Evolutionary conservation across 78 protist genomes (phyloP), one percentile per base, ranked within the genome.

Genomic region (Cavenderia fasciculata): DNA sequence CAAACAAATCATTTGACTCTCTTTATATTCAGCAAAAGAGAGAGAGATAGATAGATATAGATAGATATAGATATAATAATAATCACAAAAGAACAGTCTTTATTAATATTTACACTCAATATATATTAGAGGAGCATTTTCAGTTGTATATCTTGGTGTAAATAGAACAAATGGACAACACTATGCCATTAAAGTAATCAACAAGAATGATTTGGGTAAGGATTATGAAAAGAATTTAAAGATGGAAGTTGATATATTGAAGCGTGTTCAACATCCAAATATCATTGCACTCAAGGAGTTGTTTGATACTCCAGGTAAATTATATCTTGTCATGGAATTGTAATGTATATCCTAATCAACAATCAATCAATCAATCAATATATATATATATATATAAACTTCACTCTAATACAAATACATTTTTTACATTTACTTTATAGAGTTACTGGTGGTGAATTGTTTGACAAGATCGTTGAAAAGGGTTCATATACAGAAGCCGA

Each of bases 371-470:
- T 12, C n/a, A n/a, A n/a, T n/a, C n/a, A n/a, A n/a, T n/a, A n/a
- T n/a, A n/a, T 25, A 56, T 25, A 56, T 56, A 19, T 7, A 56
- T 56, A 7, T 12, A 7, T 19, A 5, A 19, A 7, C 14, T 25
- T 56, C 62, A 56, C 62, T 56, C 5, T 25, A 8, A 19, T 16
- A 56, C 10, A 19, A 7, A 12, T 56, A 56, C 10, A 3, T 41
- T 43, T 21, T 41, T 74, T 29, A 74, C 1, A 49, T 18, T 29
- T 6, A 70, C 23, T 8, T 41, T 21, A 51, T 33, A 87, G 93
- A 7, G 92, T 93, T 47, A 62, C 91, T 4, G 98, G 98, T 33
- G 98, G 98, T 41, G 97, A 95, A 70, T 88, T 97, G 61, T 97
- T 95, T 44, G 96, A 96, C 59, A 66, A 85, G 47, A 95, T 97